Conservation (phyloP, 768 basidiomycete species). For the Mycena indigotica region DNA sequence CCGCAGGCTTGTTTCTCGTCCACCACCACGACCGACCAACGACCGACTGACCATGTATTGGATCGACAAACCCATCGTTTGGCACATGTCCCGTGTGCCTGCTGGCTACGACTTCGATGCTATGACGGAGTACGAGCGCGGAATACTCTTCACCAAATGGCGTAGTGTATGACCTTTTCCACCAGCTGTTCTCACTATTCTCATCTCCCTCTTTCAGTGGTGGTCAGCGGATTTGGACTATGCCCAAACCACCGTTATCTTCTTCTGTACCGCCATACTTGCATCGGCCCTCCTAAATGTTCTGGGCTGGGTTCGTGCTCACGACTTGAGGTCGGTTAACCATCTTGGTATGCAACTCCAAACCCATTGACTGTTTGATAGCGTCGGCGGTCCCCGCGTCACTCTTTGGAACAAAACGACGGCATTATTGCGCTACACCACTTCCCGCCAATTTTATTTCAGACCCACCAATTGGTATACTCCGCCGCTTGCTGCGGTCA, state of each 20-base stretch:
- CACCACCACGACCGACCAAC: neutral
- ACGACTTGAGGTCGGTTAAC: too few relatives aligned
- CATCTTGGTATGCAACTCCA: conserved; percentile 23
- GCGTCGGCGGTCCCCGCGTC: too few relatives aligned
- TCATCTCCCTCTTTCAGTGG: conserved; percentile 22
- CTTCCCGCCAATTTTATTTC: conserved; percentile 28
- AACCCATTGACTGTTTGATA: too few relatives aligned
- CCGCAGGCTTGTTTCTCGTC: neutral
- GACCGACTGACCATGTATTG: conserved; percentile 20
- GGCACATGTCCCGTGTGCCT: conserved; percentile 30
- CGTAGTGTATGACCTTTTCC: conserved; percentile 26
- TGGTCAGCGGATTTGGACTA: conserved; percentile 37
- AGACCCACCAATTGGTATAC: conserved; percentile 28
- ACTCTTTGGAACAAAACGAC: conserved; percentile 19
- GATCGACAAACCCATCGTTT: conserved; percentile 30
- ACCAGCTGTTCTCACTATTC: neutral
- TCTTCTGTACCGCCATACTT: conserved; percentile 32
- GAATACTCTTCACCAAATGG: conserved; percentile 27
- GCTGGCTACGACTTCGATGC: conserved; percentile 24
- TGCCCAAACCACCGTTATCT: conserved; percentile 29
- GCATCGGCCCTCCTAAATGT: conserved; percentile 17
- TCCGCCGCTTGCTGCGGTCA: conserved; percentile 32
- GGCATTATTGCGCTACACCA: conserved; percentile 24
- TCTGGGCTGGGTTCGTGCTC: conserved; percentile 7
- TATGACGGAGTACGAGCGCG: conserved; percentile 27